Conservation (phyloP, 23 red algal species). For the Agarophyton chilense region DNA sequence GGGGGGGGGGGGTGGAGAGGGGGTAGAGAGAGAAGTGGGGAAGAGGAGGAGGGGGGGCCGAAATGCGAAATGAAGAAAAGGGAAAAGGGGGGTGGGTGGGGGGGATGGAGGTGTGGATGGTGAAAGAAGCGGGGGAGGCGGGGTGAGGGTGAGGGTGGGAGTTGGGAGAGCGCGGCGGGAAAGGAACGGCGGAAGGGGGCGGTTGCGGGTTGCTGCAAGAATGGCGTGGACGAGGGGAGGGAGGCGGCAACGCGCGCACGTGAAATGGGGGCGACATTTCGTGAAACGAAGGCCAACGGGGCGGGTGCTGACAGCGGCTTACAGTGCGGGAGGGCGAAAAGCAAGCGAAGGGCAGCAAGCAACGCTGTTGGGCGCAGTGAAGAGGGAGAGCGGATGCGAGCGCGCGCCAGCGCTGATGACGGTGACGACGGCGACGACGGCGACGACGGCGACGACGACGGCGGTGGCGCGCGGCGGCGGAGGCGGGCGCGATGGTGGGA, state of each 20-base stretch:
- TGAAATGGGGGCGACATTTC: not conserved
- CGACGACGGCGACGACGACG: too few species aligned
- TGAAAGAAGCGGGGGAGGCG: not conserved
- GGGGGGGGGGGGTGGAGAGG: not conserved
- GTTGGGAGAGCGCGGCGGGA: not conserved
- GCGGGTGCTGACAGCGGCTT: conserved; percentile 10
- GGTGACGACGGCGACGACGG: too few species aligned
- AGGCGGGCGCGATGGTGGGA: not conserved
- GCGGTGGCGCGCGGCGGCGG: too few species aligned
- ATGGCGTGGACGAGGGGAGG: too few species aligned
- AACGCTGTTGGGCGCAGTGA: not conserved
- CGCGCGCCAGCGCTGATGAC: not conserved
- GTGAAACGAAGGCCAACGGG: not conserved
- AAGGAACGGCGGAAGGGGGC: not conserved
- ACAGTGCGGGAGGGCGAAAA: not conserved
- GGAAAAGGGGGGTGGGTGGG: not conserved
- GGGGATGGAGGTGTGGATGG: not conserved
- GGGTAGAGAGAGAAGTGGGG: not conserved
- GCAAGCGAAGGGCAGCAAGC: not conserved
- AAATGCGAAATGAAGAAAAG: not conserved
- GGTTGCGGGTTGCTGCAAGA: too few species aligned
- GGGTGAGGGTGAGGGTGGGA: not conserved
- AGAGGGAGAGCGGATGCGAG: not conserved
- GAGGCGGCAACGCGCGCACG: conserved; percentile 4
- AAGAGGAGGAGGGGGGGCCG: not conserved